Conservation (phyloP, 345 rosid genomes). For the Nasturtium officinale region DNA sequence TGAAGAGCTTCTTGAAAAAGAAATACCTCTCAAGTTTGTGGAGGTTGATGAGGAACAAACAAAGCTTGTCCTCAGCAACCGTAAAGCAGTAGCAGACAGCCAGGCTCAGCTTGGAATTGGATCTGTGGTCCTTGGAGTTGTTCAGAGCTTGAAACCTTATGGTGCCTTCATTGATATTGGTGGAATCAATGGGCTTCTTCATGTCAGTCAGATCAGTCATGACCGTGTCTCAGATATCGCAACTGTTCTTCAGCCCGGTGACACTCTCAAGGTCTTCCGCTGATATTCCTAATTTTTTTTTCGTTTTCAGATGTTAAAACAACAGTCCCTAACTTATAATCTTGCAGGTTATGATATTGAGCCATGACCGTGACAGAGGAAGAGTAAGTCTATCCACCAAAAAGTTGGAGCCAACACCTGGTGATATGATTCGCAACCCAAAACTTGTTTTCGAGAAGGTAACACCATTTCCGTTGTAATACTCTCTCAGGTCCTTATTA, state of each 20-base stretch:
- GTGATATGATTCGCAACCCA: conserved; percentile 98
- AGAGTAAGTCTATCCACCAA: conserved; percentile 97
- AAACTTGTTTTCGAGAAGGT: conserved; percentile 99
- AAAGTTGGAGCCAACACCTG: conserved; percentile 97
- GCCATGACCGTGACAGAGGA: conserved; percentile 98
- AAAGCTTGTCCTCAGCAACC: conserved; percentile 90
- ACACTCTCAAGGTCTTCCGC: conserved; percentile 67
- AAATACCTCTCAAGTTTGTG: conserved; percentile 86
- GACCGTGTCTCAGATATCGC: conserved; percentile 92
- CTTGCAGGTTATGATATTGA: conserved; percentile 86
- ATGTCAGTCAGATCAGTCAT: conserved; percentile 97
- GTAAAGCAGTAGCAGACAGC: conserved; percentile 97
- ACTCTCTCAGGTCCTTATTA: background rate
- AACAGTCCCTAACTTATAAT: conserved; percentile 19
- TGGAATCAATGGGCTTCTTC: conserved; percentile 96
- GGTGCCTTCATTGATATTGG: conserved; percentile 99
- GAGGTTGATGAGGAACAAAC: conserved; percentile 96
- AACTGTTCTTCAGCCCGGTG: conserved; percentile 98
- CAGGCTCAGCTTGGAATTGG: conserved; percentile 97
- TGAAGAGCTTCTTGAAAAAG: conserved; percentile 87
- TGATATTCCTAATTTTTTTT: background rate
- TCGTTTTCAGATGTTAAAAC: conserved; percentile 5
- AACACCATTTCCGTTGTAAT: conserved; percentile 6
- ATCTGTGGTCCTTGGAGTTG: conserved; percentile 84
- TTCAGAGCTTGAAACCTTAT: conserved; percentile 93